These are phyloP conservation scores for Talaromyces stipitatus DNA, from an alignment of 495 filamentous ascomycete species.

Conservation along the genomic window DNA sequence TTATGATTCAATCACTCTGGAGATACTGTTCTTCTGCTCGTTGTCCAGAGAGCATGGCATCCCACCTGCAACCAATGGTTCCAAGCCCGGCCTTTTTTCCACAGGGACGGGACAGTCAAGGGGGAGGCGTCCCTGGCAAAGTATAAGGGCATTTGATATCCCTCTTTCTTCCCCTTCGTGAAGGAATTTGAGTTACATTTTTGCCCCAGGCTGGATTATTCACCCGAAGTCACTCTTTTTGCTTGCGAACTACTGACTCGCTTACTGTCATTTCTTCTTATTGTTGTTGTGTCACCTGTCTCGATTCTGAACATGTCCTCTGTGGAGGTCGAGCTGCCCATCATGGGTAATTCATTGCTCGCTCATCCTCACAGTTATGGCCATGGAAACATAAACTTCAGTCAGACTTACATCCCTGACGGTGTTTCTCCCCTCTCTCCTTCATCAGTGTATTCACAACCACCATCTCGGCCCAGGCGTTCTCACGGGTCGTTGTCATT, in stretches of 20 bases:
- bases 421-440: neutral
- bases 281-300: neutral
- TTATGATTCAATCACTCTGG: conserved; percentile 3
- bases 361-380: neutral
- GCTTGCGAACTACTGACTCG: neutral
- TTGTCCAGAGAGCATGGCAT: conserved; percentile 7
- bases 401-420: neutral
- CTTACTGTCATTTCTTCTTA: neutral
- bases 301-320: neutral
- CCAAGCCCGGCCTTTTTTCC: conserved; percentile 1
- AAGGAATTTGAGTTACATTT: neutral
- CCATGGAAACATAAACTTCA: neutral
- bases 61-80: conserved; percentile 6
- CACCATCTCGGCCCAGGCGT: conserved; percentile 5
- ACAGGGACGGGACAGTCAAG: neutral
- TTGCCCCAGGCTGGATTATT: neutral
- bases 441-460: conserved; percentile 2
- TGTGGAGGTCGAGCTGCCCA: conserved; percentile 5
- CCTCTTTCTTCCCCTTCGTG: neutral
- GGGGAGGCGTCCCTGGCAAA: conserved; percentile 1
- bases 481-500: conserved; percentile 21
- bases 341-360: conserved; percentile 7
- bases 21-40: conserved; percentile 5
- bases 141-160: conserved; percentile 5
- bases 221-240: neutral